phyloP scores from a whole-genome alignment of 192 early-diverging fungal species.

The Gaertneriomyces semiglobifer region DNA sequence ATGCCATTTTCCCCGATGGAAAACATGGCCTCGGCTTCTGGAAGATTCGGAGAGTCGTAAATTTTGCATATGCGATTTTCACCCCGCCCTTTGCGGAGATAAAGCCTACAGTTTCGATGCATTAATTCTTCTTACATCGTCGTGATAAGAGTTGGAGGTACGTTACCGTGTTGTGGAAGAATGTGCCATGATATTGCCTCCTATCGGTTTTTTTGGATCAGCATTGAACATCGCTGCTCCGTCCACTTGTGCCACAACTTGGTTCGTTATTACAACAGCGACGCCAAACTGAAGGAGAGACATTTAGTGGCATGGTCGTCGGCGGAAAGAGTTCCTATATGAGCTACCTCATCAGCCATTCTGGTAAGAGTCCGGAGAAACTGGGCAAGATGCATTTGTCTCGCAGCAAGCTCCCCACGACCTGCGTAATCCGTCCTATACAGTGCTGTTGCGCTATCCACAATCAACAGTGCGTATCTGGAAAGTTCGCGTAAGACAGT shows the following conservation, averaged over 20 bases:
- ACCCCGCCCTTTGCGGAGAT: conserved; percentile 84
- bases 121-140: conserved; percentile 10
- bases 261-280: conserved; percentile 96
- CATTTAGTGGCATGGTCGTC: neutral
- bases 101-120: conserved; percentile 53
- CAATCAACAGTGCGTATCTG: conserved; percentile 79
- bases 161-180: conserved; percentile 89
- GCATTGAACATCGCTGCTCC: conserved; percentile 84
- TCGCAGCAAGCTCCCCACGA: conserved; percentile 88
- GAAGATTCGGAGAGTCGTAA: conserved; percentile 92
- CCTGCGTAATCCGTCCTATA: conserved; percentile 97
- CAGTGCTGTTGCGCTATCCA: conserved; percentile 88
- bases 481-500: conserved; percentile 9
- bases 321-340: neutral
- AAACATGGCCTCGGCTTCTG: conserved; percentile 90
- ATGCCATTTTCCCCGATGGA: conserved; percentile 87
- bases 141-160: neutral
- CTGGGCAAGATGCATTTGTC: conserved; percentile 91
- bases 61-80: conserved; percentile 94
- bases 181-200: conserved; percentile 97
- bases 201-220: conserved; percentile 94
- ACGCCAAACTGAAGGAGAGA: conserved; percentile 74
- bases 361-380: conserved; percentile 82
- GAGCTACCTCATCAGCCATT: conserved; percentile 82
- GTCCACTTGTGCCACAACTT: conserved; percentile 93